A percentile compares a stretch with the other conserved stretches of the same genome.
These are phyloP conservation scores for Phytopythium montanum DNA, from an alignment of 352 stramenopile species.

Conservation along the genomic window DNA sequence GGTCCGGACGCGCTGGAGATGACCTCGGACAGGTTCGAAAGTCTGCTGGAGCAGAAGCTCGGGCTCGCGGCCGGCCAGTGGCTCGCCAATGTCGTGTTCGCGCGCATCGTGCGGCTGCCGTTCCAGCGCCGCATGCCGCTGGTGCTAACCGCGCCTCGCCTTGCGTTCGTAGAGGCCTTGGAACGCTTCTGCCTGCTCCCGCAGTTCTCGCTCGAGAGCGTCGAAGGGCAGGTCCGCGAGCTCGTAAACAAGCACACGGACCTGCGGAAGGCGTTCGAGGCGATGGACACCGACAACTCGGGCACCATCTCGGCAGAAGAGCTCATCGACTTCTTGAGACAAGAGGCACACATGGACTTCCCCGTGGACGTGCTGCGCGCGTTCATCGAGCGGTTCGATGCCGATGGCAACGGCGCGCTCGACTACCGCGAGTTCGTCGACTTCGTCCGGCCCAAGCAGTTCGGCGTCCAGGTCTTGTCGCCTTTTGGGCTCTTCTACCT, in stretches of 20 bases:
- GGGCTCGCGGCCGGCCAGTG: slow-evolving; percentile 17
- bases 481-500: slow-evolving; percentile 48
- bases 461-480: slow-evolving; percentile 39
- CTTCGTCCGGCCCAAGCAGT: slow-evolving; percentile 38
- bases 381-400: slow-evolving; percentile 47
- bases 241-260: slow-evolving; percentile 23
- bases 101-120: slow-evolving; percentile 15
- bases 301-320: slow-evolving; percentile 26
- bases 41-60: slow-evolving; percentile 33
- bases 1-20: slow-evolving; percentile 4
- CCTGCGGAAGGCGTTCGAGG: slow-evolving; percentile 23
- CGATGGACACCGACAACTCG: slow-evolving; percentile 30
- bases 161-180: slow-evolving; percentile 18
- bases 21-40: slow-evolving; percentile 20
- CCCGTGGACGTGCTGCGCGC: slow-evolving; percentile 22
- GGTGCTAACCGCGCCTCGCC: not conserved
- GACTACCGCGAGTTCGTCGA: slow-evolving; percentile 45
- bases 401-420: slow-evolving; percentile 34
- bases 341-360: slow-evolving; percentile 26
- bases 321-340: slow-evolving; percentile 28
- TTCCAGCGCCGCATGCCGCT: slow-evolving; percentile 20
- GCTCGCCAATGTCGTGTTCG: slow-evolving; percentile 28
- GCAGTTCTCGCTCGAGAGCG: slow-evolving; percentile 28
- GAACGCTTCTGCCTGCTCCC: slow-evolving; percentile 27
- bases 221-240: slow-evolving; percentile 38